Conservation (phyloP, 495 filamentous ascomycete genomes). For the Pyronema domesticum region DNA sequence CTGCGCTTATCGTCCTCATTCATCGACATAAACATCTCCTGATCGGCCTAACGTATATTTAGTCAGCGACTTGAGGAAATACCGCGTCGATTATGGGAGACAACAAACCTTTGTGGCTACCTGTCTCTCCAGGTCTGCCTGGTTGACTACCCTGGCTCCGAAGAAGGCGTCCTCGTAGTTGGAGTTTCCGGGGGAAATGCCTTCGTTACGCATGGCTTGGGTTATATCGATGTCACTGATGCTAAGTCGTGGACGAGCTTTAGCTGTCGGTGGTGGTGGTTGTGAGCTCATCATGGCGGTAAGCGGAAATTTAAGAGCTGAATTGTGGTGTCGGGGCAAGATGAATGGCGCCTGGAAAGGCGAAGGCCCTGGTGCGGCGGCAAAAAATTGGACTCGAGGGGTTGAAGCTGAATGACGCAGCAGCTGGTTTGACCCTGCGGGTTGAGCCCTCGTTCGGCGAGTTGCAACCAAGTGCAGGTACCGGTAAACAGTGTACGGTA, state of each 20-base stretch:
- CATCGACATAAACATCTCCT: conserved; percentile 58
- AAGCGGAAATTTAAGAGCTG: too few species aligned
- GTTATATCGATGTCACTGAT: not conserved
- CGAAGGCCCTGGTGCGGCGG: too few species aligned
- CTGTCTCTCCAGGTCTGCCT: conserved; percentile 26
- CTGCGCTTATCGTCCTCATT: conserved; percentile 76
- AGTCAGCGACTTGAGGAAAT: conserved; percentile 8
- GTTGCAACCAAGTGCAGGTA: too few species aligned
- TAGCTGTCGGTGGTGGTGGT: too few species aligned
- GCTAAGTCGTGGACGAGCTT: not conserved
- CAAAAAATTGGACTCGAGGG: too few species aligned
- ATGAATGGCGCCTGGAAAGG: too few species aligned
- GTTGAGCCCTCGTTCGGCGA: too few species aligned
- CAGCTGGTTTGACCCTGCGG: too few species aligned
- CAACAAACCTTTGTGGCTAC: conserved; percentile 23
- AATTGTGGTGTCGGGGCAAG: too few species aligned
- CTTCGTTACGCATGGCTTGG: conserved; percentile 5
- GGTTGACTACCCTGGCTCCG: conserved; percentile 14
- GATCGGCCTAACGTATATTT: conserved; percentile 41
- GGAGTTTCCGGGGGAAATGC: not conserved
- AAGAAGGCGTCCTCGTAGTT: conserved; percentile 7
- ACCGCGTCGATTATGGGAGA: not conserved
- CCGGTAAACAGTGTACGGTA: too few species aligned
- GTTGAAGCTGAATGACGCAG: too few species aligned
- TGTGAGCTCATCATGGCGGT: too few species aligned